Percentiles rank a stretch among this genome's conserved stretches.
These are phyloP conservation scores for Geotrichum restrictum DNA, from an alignment of 1,139 yeast species.

Conservation along the genomic window DNA sequence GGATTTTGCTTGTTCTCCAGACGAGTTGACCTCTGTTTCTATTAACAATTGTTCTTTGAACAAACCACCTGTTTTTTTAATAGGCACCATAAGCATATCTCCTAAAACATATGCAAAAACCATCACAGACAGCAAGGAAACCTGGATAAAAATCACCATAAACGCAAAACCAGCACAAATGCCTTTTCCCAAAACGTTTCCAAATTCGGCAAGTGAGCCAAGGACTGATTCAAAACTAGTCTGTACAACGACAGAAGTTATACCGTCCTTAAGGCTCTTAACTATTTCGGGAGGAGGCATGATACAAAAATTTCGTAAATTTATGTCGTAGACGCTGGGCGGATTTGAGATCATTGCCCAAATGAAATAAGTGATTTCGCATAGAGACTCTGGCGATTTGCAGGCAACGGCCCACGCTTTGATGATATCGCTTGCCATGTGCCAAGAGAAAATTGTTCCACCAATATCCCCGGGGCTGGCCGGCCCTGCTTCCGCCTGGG, in stretches of 20 bases:
- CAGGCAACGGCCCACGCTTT: constrained; percentile 15
- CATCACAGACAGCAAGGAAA: constrained; percentile 30
- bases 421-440: constrained; percentile 32
- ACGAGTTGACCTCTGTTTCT: neutral
- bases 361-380: constrained; percentile 6
- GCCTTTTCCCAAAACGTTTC: constrained; percentile 2
- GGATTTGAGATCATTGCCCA: constrained; percentile 13
- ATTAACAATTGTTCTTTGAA: neutral
- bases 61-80: neutral
- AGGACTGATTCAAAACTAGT: neutral
- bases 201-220: neutral
- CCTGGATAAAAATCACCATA: constrained; percentile 28
- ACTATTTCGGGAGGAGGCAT: constrained; percentile 31
- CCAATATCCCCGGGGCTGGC: constrained; percentile 22
- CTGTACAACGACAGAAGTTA: constrained; percentile 3
- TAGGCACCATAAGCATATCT: constrained; percentile 23
- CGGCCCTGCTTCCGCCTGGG: constrained; percentile 2
- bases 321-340: constrained; percentile 4
- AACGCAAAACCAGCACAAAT: constrained; percentile 25
- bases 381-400: constrained; percentile 9
- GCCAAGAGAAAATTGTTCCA: constrained; percentile 34
- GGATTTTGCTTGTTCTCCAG: neutral
- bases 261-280: constrained; percentile 20
- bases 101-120: constrained; percentile 33
- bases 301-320: constrained; percentile 4